Percentiles rank a stretch among this genome's conserved stretches.
These are phyloP conservation scores for Syzygium syzygioides DNA, from an alignment of 441 rosid genomes.

Conservation along the genomic window DNA sequence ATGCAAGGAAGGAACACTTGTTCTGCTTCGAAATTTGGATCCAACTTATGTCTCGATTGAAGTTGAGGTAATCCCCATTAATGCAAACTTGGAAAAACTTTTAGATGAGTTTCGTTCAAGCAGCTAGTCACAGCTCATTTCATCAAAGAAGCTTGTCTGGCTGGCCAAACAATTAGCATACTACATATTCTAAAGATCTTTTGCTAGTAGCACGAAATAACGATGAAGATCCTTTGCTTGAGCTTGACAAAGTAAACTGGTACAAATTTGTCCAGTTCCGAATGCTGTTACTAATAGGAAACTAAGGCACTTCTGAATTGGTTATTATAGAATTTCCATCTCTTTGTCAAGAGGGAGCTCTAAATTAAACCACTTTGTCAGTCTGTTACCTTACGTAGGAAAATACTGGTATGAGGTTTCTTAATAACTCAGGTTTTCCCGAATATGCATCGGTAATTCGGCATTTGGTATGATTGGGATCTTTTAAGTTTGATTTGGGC, in stretches of 20 bases:
- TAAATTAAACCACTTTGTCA: background rate
- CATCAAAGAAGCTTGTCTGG: background rate
- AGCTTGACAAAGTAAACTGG: background rate
- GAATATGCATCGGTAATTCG: background rate
- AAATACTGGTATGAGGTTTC: background rate
- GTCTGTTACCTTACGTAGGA: background rate
- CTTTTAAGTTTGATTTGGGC: background rate
- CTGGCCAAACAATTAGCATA: background rate
- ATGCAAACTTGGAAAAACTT: background rate
- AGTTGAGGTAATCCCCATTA: constrained; percentile 51
- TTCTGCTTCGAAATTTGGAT: constrained; percentile 72
- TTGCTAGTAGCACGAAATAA: background rate
- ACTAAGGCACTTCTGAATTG: background rate
- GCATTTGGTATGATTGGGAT: background rate
- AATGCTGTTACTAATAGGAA: background rate
- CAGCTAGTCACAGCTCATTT: background rate
- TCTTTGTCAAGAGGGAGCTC: background rate
- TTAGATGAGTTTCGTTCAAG: background rate
- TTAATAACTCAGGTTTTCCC: background rate
- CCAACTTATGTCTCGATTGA: constrained; percentile 57
- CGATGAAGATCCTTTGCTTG: background rate
- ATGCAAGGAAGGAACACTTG: constrained; percentile 39
- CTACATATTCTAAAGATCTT: background rate
- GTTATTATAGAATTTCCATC: background rate
- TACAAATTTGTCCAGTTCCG: background rate